These are phyloP conservation scores for Paramecium primaurelia DNA, from an alignment of 73 alveolate species.

Conservation along the genomic window DNA sequence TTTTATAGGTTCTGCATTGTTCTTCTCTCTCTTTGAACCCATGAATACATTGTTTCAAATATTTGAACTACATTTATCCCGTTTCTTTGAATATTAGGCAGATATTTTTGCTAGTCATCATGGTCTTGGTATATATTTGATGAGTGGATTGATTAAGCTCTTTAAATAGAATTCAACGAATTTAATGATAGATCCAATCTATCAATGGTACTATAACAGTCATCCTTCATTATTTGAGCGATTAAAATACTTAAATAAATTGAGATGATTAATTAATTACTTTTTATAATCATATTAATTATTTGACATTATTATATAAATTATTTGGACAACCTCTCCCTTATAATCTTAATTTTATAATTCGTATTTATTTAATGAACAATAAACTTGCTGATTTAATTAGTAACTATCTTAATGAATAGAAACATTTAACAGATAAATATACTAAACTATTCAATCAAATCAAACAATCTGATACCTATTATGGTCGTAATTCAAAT, in stretches of 20 bases:
- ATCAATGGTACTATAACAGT: constrained; percentile 54
- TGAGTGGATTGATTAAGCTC: constrained; percentile 35
- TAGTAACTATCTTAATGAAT: not conserved
- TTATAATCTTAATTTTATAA: not conserved
- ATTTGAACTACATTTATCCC: constrained; percentile 61
- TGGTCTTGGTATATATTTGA: constrained; percentile 37
- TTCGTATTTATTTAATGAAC: not conserved
- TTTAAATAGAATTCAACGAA: constrained; percentile 43
- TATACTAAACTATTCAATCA: not conserved
- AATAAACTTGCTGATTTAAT: not conserved
- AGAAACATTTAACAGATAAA: not conserved
- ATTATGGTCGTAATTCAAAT: not conserved
- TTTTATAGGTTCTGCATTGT: constrained; percentile 70
- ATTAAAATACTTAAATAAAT: constrained; percentile 26
- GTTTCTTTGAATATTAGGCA: constrained; percentile 78
- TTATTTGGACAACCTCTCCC: not conserved
- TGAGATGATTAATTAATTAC: constrained; percentile 21
- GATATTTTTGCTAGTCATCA: constrained; percentile 64
- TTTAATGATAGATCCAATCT: constrained; percentile 50
- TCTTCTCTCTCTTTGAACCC: constrained; percentile 74
- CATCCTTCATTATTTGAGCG: constrained; percentile 61
- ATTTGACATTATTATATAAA: not conserved
- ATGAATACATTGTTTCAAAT: constrained; percentile 61
- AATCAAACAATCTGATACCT: not conserved
- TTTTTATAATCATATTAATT: not conserved